Evolutionary conservation across 176 grass and related monocot species (phyloP).

Genomic region (Olyra latifolia): DNA sequence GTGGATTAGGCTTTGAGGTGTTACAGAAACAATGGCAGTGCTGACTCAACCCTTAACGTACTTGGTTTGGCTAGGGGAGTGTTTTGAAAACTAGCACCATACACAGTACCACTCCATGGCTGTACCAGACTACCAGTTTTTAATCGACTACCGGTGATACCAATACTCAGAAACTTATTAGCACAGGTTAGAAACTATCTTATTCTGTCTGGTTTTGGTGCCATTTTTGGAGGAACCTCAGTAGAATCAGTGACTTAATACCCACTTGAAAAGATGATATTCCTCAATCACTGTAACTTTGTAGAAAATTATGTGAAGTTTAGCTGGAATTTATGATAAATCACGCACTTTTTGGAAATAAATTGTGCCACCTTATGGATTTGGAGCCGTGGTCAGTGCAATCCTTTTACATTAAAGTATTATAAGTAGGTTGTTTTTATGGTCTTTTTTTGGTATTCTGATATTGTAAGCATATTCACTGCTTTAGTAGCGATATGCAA

Average conservation of each 20-base stretch:
- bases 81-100: not conserved
- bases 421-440: not conserved
- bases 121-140: not conserved
- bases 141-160: not conserved
- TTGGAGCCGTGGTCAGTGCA: not conserved
- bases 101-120: not conserved
- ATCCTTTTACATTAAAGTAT: not conserved
- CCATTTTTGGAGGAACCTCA: not conserved
- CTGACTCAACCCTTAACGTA: not conserved
- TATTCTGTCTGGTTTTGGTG: not conserved
- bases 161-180: not conserved
- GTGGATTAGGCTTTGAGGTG: not conserved
- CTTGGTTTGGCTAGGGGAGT: not conserved
- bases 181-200: not conserved
- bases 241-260: not conserved
- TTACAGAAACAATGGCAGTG: not conserved
- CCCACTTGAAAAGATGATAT: not conserved
- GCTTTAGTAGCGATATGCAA: slow-evolving; percentile 7
- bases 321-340: not conserved
- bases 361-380: not conserved
- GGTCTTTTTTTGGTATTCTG: not conserved
- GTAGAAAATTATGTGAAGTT: not conserved
- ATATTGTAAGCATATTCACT: slow-evolving; percentile 2
- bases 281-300: not conserved
- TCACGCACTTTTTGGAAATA: not conserved